phyloP scores from a whole-genome alignment of 208 protist species.

The Novymonas esmeraldas region DNA sequence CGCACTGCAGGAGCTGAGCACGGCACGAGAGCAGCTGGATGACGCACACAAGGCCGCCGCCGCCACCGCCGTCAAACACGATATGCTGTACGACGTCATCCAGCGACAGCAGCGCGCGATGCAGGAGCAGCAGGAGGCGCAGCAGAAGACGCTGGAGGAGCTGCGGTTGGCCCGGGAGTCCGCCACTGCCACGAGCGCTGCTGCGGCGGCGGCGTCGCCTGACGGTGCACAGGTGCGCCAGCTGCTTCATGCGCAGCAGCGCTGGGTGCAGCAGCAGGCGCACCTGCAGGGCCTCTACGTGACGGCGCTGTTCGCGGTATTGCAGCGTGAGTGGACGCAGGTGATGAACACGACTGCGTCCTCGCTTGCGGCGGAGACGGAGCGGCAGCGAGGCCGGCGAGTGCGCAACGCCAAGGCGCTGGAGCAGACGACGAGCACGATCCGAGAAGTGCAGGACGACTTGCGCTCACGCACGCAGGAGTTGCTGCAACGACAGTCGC shows the following conservation, averaged over 20 bases:
- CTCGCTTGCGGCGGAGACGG: constrained; percentile 16
- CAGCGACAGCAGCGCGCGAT: constrained; percentile 16
- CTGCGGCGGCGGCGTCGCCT: background rate
- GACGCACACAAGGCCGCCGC: background rate
- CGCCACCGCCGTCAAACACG: background rate
- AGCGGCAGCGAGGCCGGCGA: constrained; percentile 31
- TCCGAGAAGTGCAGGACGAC: constrained; percentile 52
- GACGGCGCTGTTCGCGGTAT: constrained; percentile 7
- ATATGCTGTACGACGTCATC: background rate
- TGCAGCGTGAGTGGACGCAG: constrained; percentile 13
- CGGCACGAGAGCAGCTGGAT: constrained; percentile 1
- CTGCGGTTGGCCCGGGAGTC: background rate
- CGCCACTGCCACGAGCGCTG: background rate
- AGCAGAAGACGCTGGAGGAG: constrained; percentile 1
- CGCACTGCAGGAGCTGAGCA: constrained; percentile 29
- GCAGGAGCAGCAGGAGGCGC: background rate
- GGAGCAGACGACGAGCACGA: constrained; percentile 59
- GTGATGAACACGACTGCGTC: background rate
- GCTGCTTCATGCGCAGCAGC: constrained; percentile 1
- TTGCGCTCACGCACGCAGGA: constrained; percentile 29
- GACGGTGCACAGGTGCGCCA: background rate
- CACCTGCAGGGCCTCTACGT: constrained; percentile 26
- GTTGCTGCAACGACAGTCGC: constrained; percentile 21
- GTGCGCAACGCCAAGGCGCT: constrained; percentile 46
- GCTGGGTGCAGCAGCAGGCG: constrained; percentile 16